phyloP scores from a whole-genome alignment of 2,329 filamentous ascomycete genomes.

The Penicillium sp. region DNA sequence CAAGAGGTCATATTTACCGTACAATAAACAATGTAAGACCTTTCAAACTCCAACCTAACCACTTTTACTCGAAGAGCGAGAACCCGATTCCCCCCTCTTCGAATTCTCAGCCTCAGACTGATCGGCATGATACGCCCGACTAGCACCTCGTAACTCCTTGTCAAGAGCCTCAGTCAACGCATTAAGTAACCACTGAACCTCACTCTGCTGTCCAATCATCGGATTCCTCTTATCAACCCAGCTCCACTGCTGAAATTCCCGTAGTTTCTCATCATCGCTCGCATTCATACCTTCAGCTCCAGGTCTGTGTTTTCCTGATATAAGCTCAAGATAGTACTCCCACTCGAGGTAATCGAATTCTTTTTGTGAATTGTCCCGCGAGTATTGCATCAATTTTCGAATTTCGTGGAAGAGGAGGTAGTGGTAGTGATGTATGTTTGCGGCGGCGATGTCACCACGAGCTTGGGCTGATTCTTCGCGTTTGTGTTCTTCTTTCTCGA shows the following conservation, averaged over 20 bases:
- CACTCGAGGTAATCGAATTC: constrained; percentile 46
- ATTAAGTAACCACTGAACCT: constrained; percentile 46
- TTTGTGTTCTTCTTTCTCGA: constrained; percentile 44
- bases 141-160: constrained; percentile 34
- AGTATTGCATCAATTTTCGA: constrained; percentile 39
- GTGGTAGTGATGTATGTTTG: constrained; percentile 53
- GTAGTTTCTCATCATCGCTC: constrained; percentile 4
- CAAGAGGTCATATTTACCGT: not conserved
- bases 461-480: constrained; percentile 43
- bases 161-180: constrained; percentile 41
- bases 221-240: constrained; percentile 44
- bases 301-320: constrained; percentile 40
- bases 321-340: constrained; percentile 51
- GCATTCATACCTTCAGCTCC: constrained; percentile 25
- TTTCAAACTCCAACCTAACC: not conserved
- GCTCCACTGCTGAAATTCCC: constrained; percentile 31
- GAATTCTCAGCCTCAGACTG: not conserved
- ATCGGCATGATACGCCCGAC: constrained; percentile 16
- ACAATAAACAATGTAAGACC: not conserved
- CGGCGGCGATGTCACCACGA: constrained; percentile 44
- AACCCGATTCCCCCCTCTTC: not conserved
- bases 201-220: constrained; percentile 42
- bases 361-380: constrained; percentile 32
- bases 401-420: constrained; percentile 41
- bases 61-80: not conserved